Base-by-base conservation (phyloP, 2,329 filamentous ascomycete species). In the Aspergillus phoenicis region DNA sequence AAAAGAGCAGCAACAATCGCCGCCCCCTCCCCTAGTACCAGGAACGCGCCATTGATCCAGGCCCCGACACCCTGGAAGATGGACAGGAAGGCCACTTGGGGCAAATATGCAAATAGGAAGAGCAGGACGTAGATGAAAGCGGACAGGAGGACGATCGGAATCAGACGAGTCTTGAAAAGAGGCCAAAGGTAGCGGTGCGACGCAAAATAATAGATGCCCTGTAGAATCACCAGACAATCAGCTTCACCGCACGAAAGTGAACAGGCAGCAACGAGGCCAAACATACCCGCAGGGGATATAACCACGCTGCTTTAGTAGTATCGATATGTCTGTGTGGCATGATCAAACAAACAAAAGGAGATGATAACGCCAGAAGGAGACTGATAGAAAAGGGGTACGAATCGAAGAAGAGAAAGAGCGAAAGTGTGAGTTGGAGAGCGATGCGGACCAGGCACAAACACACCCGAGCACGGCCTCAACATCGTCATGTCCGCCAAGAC, bases 41-140 rank as follows among this genome's bases (percentile, higher is more conserved):
- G 82, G 64, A 98, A 89, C 0, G 91, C 87, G 2, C 90, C 93
- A 69, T 92, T 97, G 60, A 97, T 78, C 91, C 92, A 96, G n/a
- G 95, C 95, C 30, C 88, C 89, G 61, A 87, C 78, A 22, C 90
- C 90, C 70, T 98, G 93, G 75, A 97, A 98, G 67, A 98, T 86
- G 15, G 90, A 88, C 22, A 99, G 84, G 70, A 99, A 91, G 1
- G 91, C 91, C 59, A 92, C 92, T 73, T 98, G 91, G 0, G 94
- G 94, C 2, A 97, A 79, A 68, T 96, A 98, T 0, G 91, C 83
- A 76, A 95, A 96, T 11, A 91, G 82, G 76, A 98, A 98, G 20
- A 98, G 86, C 20, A 96, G 82, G n/a, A 88, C 80, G 64, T 97
- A 91, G 13, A 97, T 90, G 58, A 95, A 86, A 13, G 89, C 80